Conservation (phyloP, 176 grass and related monocot genomes). For the Ampelocalamus luodianensis region DNA sequence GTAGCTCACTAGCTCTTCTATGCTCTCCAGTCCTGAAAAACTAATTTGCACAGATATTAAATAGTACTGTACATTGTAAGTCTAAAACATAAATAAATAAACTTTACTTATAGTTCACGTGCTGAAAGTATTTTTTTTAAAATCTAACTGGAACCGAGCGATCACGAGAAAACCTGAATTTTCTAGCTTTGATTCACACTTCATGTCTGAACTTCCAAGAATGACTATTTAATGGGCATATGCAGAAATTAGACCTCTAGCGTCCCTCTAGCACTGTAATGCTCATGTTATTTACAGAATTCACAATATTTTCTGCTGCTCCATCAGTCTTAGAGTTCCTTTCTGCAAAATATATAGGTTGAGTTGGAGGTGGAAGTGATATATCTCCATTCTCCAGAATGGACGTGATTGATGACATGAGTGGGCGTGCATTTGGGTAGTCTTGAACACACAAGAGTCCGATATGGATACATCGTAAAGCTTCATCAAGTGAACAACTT, state of each 20-base stretch:
- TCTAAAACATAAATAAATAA: too few species aligned
- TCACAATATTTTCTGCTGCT: neutral
- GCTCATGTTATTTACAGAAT: conserved; percentile 18
- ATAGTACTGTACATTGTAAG: too few species aligned
- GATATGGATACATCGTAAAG: conserved; percentile 45
- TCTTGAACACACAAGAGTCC: conserved; percentile 57
- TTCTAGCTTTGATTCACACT: neutral
- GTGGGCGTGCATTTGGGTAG: conserved; percentile 44
- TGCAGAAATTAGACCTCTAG: neutral
- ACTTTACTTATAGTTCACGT: neutral
- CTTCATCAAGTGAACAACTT: conserved; percentile 28
- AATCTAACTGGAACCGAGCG: neutral
- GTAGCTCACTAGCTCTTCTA: neutral
- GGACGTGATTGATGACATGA: conserved; percentile 47
- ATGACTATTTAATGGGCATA: neutral
- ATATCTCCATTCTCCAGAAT: conserved; percentile 45
- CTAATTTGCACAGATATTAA: too few species aligned
- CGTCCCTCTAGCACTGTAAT: conserved; percentile 1
- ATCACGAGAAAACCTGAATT: neutral
- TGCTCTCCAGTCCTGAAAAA: neutral
- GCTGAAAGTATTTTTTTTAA: neutral
- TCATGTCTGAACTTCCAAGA: neutral
- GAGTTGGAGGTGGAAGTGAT: conserved; percentile 30
- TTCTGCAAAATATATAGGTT: conserved; percentile 36
- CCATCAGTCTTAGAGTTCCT: neutral